Conservation (phyloP, 495 filamentous ascomycete genomes). For the Aspergillus bertholletiae region DNA sequence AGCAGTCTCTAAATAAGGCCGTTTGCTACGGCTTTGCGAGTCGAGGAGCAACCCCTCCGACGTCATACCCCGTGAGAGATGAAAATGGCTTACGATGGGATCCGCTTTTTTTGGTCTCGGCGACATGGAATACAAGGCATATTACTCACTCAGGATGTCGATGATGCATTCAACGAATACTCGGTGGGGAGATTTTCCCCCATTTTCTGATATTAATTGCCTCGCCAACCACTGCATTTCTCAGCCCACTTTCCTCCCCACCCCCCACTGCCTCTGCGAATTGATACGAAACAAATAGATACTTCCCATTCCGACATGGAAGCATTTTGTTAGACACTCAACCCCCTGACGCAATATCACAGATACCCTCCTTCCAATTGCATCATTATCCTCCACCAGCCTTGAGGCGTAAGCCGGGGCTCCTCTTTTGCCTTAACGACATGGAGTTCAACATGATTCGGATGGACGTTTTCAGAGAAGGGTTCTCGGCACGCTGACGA, state of each 20-base stretch:
- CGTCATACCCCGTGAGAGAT: constrained; percentile 14
- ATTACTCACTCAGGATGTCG: too few relatives aligned
- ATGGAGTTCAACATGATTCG: constrained; percentile 22
- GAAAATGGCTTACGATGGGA: background rate
- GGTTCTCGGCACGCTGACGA: constrained; percentile 2
- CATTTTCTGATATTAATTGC: too few relatives aligned
- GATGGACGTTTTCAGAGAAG: constrained; percentile 11
- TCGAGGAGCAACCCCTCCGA: constrained; percentile 2
- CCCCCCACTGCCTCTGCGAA: background rate
- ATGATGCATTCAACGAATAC: background rate
- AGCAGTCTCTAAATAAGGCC: background rate
- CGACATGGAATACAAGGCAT: background rate
- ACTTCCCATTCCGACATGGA: background rate
- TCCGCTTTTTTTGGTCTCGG: background rate
- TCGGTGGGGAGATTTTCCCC: background rate
- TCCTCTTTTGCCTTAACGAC: constrained; percentile 11
- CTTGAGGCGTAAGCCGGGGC: background rate
- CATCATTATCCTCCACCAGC: constrained; percentile 14
- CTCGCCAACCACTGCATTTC: constrained; percentile 13
- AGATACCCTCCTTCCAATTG: constrained; percentile 6
- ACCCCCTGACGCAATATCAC: constrained; percentile 11
- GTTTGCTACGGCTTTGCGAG: background rate
- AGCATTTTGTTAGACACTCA: background rate
- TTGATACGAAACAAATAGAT: constrained; percentile 6
- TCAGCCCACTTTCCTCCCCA: constrained; percentile 1